Evolutionary conservation across 129 eudicot species (phyloP), one percentile per base, ranked within the genome.

Genomic region (Tagetes patula): DNA sequence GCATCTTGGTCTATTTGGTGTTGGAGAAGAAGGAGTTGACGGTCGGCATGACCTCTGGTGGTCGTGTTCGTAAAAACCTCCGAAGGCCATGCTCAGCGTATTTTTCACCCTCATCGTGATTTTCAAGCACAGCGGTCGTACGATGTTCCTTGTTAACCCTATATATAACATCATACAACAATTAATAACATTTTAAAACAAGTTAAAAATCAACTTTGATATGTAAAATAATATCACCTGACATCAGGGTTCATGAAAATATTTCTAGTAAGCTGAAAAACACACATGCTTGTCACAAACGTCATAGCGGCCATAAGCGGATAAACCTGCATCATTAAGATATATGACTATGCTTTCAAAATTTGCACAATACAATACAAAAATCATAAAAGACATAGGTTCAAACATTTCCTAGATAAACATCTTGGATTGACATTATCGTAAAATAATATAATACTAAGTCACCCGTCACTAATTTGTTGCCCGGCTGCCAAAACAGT

Each of bases 291-390:
- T 0, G 88, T 82, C 33, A 93, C 98, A 66, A 93, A 93, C 3
- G 87, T 84, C 98, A 93, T 89, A 3, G 98, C 98, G 37, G 95
- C 98, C 89, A 93, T 61, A 1, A 93, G 78, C 71, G 98, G 98
- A 71, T 93, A 93, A 2, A 93, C 98, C 98, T 93, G 82, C 43
- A 34, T 61, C 31, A 12, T 58, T 40, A 7, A 27, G 8, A 4
- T 43, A 20, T 20, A 20, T 7, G 62, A 67, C 48, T 8, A 7
- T 37, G 4, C 3, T 20, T 3, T 50, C 70, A 65, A 36, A 36
- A 45, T 54, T 20, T 63, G 41, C 2, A 70, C 67, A 2, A 34
- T 53, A 33, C 34, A 9, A 49, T 46, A 46, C 8, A 46, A 3
- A 45, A 3, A 45, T 45, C 4, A 3, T 3, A 3, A 45, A 3